A percentile compares a stretch with the other conserved stretches of the same genome.
phyloP scores from a whole-genome alignment of 495 filamentous ascomycete genomes.

The Tuber borchii region DNA sequence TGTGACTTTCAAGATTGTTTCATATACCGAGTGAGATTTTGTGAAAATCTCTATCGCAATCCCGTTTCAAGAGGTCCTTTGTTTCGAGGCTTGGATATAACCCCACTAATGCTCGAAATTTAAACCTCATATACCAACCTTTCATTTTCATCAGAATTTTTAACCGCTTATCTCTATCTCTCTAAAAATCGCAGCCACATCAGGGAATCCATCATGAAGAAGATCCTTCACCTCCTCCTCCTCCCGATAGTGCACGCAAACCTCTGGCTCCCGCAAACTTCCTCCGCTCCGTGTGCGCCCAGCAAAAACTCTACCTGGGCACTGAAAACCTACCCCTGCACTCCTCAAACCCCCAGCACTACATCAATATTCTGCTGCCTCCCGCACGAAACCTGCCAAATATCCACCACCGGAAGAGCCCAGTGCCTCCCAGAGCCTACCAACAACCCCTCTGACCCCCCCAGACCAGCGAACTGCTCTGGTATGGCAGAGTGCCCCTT shows the following conservation, averaged over 20 bases:
- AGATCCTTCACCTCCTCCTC: not conserved
- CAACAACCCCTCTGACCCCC: not conserved
- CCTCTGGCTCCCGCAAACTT: not conserved
- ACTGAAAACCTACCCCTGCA: not conserved
- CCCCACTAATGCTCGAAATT: not conserved
- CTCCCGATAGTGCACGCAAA: not conserved
- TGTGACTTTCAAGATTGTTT: not conserved
- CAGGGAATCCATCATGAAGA: not conserved
- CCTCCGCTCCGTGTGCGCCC: not conserved
- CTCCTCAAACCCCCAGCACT: not conserved
- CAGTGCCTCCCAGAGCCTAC: not conserved
- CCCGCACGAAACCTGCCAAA: not conserved
- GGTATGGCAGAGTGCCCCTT: not conserved
- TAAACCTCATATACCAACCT: conserved; percentile 4
- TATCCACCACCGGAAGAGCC: not conserved
- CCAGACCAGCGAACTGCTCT: not conserved
- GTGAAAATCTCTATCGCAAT: not conserved
- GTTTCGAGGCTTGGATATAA: not conserved
- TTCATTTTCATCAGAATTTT: not conserved
- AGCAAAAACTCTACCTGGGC: not conserved
- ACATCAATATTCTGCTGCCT: not conserved
- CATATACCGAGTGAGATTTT: conserved; percentile 12
- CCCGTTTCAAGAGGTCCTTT: not conserved
- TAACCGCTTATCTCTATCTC: not conserved
- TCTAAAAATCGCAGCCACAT: not conserved